Percentiles rank a stretch among this genome's conserved stretches.
phyloP scores from a whole-genome alignment of 2,329 filamentous ascomycete species.

The Aureobasidium subglaciale region DNA sequence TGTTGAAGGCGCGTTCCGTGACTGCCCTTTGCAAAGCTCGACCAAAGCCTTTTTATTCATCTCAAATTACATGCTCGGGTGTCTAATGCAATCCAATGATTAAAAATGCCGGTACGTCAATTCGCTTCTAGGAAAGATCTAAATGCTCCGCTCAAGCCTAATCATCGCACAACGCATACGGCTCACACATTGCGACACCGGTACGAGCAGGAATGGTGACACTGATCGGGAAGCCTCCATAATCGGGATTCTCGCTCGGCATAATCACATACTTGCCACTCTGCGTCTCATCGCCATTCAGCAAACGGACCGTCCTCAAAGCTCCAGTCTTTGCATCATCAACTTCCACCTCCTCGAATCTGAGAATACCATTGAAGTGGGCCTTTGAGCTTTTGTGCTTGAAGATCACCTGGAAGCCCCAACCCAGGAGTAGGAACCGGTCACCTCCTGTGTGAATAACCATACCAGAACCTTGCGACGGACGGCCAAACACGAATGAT shows the following conservation, averaged over 20 bases:
- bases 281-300: conserved; percentile 42
- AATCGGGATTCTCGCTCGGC: conserved; percentile 51
- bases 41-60: no score
- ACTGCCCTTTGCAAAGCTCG: no score
- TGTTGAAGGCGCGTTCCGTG: no score
- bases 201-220: conserved; percentile 49
- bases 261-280: conserved; percentile 46
- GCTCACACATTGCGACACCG: conserved; percentile 38
- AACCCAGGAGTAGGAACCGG: conserved; percentile 40
- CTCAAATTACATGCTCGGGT: no score
- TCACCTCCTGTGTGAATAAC: conserved; percentile 34
- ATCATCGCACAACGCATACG: conserved; percentile 25
- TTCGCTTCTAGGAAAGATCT: no score
- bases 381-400: conserved; percentile 26
- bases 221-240: conserved; percentile 49
- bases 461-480: conserved; percentile 36
- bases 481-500: conserved; percentile 41
- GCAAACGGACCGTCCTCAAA: conserved; percentile 30
- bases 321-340: conserved; percentile 31
- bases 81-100: no score
- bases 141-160: background rate
- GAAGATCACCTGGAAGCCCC: conserved; percentile 37
- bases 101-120: no score
- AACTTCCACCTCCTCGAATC: conserved; percentile 36
- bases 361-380: conserved; percentile 39